Conservation (phyloP, 2,329 filamentous ascomycete genomes). For the Pestalotiopsis sp. region DNA sequence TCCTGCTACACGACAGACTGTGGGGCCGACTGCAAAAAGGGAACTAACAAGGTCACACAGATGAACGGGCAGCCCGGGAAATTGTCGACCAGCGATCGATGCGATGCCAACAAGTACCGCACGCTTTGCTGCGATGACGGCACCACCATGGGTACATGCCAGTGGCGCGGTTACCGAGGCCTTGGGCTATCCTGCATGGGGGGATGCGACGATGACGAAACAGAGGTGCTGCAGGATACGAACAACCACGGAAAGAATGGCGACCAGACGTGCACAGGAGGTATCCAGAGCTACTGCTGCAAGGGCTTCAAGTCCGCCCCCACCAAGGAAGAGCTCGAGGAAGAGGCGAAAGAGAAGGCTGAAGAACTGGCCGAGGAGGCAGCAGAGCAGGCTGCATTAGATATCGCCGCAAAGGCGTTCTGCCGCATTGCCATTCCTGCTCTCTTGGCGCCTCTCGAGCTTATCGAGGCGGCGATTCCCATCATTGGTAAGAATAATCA, state of each 20-base stretch:
- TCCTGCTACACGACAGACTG: slow-evolving; percentile 30
- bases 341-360: slow-evolving; percentile 23
- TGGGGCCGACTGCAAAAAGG: slow-evolving; percentile 25
- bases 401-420: slow-evolving; percentile 37
- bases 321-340: slow-evolving; percentile 20
- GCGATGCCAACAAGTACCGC: slow-evolving; percentile 26
- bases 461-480: slow-evolving; percentile 25
- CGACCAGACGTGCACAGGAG: slow-evolving; percentile 34
- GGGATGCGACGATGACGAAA: slow-evolving; percentile 32
- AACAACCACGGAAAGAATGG: slow-evolving; percentile 29
- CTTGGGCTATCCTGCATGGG: slow-evolving; percentile 28
- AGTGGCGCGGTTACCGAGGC: slow-evolving; percentile 31
- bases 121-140: slow-evolving; percentile 30
- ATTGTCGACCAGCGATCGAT: slow-evolving; percentile 25
- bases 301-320: slow-evolving; percentile 31
- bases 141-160: slow-evolving; percentile 27
- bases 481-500: slow-evolving; percentile 17
- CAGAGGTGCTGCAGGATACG: slow-evolving; percentile 30
- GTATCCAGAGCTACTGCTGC: slow-evolving; percentile 32
- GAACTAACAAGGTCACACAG: slow-evolving; percentile 28
- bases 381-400: slow-evolving; percentile 30
- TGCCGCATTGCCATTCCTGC: slow-evolving; percentile 36
- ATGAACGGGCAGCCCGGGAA: slow-evolving; percentile 32
- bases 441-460: slow-evolving; percentile 20
- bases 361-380: slow-evolving; percentile 28